These are phyloP conservation scores for Serendipita sp. DNA, from an alignment of 768 basidiomycete species.

Conservation along the genomic window DNA sequence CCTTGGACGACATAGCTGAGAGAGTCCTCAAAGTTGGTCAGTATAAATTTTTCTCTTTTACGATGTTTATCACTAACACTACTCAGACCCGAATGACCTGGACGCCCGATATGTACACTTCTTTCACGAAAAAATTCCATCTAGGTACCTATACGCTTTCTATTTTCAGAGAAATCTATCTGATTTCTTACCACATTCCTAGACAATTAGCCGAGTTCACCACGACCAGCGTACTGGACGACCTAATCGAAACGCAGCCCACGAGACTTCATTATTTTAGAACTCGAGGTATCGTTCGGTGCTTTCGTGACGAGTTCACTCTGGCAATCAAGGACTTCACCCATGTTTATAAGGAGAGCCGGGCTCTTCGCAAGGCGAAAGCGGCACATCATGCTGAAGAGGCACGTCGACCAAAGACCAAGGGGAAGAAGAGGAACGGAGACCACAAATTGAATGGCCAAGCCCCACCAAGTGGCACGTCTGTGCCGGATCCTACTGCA, in stretches of 20 bases:
- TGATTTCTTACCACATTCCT: conserved; percentile 13
- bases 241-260: conserved; percentile 55
- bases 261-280: conserved; percentile 72
- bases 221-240: conserved; percentile 58
- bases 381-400: conserved; percentile 32
- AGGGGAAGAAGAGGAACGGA: conserved; percentile 40
- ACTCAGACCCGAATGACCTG: conserved; percentile 50
- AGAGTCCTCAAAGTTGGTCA: conserved; percentile 56
- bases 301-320: conserved; percentile 69
- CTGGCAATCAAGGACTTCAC: conserved; percentile 70
- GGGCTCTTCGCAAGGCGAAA: conserved; percentile 49
- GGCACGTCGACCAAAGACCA: conserved; percentile 25
- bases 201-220: conserved; percentile 80
- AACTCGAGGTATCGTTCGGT: conserved; percentile 80
- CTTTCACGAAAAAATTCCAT: conserved; percentile 90
- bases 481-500: conserved; percentile 20
- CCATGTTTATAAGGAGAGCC: conserved; percentile 59
- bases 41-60: conserved; percentile 13
- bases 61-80: conserved; percentile 6
- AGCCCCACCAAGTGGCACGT: conserved; percentile 52
- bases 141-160: conserved; percentile 38
- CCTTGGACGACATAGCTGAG: conserved; percentile 86
- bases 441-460: conserved; percentile 35
- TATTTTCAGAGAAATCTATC: conserved; percentile 8
- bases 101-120: conserved; percentile 85